Evolutionary conservation across 352 stramenopile genomes (phyloP), one percentile per base, ranked within the genome.

Genomic region (Pythium dissimile): DNA sequence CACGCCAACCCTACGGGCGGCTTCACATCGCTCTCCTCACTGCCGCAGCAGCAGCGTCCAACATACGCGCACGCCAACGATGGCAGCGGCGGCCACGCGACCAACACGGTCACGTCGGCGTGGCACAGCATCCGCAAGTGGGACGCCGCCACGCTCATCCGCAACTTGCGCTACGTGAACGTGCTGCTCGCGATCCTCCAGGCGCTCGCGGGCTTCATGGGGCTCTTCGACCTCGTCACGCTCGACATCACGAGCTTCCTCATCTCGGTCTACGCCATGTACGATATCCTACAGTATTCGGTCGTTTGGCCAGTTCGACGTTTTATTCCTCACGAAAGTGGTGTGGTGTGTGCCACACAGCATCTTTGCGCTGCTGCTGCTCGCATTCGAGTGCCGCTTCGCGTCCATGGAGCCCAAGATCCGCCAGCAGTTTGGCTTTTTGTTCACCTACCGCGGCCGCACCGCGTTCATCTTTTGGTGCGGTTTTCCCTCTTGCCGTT

Each of bases 231-330:
- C 59, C 71, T 94, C 61, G 76, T 89, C 44, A 72, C 80, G 64
- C 79, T 94, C 55, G 83, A 94, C 62, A 73, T 94, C 65, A 94
- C 85, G 58, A 90, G 77, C 66, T 94, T 94, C 53, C 63, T 94
- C 54, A 92, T 94, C 56, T 90, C 83, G 11, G 66, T 89, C 61
- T 94, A 94, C 68, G 77, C 83, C 65, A 88, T 94, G 84, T 94
- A 76, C 50, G 77, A 60, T 66, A 3, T 31, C 31, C 2, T 11
- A 4, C 26, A 9, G 0, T 27, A 20, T 20, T 39, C 37, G 46
- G 20, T 20, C 18, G 53, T n/a, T 24, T 27, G 10, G 20, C 7
- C 5, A 8, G 12, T 35, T 9, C 8, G 21, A 21, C 3, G 34
- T 27, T 26, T 23, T 39, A 18, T 21, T 28, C 42, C 32, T 50